Evolutionary conservation across 1,284 basidiomycete genomes (phyloP).

Genomic region (Irpex sp.): DNA sequence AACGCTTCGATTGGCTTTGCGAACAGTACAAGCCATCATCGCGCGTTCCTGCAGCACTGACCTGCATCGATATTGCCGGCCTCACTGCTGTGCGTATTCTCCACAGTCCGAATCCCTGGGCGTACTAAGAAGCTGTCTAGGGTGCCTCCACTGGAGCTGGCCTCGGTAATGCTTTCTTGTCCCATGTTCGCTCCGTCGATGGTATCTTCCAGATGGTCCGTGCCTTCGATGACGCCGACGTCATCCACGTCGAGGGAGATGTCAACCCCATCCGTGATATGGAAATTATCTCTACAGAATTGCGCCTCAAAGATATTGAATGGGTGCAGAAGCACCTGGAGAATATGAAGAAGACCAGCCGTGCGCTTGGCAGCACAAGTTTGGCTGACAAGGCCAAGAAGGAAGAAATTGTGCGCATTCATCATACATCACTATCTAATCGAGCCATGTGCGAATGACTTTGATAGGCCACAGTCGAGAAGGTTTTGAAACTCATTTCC

Average conservation of each 20-base stretch:
- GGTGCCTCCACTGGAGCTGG: constrained; percentile 98
- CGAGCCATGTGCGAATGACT: neutral
- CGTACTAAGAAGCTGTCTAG: constrained; percentile 29
- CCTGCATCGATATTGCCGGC: constrained; percentile 99
- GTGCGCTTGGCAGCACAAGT: constrained; percentile 73
- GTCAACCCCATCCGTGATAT: constrained; percentile 96
- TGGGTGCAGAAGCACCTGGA: constrained; percentile 97
- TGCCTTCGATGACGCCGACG: constrained; percentile 97
- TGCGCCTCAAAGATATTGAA: constrained; percentile 96
- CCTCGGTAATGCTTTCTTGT: constrained; percentile 97
- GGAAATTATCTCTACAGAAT: constrained; percentile 95
- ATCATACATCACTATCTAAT: neutral
- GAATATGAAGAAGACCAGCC: constrained; percentile 65
- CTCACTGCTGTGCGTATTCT: constrained; percentile 73
- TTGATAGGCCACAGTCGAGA: constrained; percentile 77
- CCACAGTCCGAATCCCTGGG: neutral
- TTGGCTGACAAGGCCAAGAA: constrained; percentile 96
- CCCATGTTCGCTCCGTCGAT: constrained; percentile 96
- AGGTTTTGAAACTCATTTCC: constrained; percentile 76
- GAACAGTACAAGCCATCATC: constrained; percentile 88
- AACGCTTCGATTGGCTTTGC: constrained; percentile 93
- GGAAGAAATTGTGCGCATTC: constrained; percentile 82
- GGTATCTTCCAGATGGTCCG: constrained; percentile 99
- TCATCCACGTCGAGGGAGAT: constrained; percentile 99
- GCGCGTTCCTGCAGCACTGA: constrained; percentile 91